Evolutionary conservation across 495 filamentous ascomycete genomes (phyloP).

Genomic region (Lophiostoma macrostomum): DNA sequence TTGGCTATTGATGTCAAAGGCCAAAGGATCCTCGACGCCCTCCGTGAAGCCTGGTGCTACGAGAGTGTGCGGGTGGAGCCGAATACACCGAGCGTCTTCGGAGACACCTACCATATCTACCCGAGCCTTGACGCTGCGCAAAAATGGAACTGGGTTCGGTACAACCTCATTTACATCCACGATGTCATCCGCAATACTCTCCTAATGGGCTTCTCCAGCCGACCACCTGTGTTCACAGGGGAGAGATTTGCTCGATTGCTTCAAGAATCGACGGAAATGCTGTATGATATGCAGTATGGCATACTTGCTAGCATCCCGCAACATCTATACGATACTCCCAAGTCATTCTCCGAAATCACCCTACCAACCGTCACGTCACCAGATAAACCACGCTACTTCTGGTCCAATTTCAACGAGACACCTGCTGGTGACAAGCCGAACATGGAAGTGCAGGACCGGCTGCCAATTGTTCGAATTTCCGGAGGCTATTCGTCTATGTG

Average conservation of each 20-base stretch:
- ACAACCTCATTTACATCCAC: constrained; percentile 22
- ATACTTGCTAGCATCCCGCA: constrained; percentile 27
- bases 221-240: constrained; percentile 4
- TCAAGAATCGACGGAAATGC: constrained; percentile 5
- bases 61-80: background rate
- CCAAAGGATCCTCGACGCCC: background rate
- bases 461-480: constrained; percentile 16
- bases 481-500: constrained; percentile 24
- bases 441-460: background rate
- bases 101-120: constrained; percentile 20
- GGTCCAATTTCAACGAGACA: constrained; percentile 12
- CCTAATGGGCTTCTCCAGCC: constrained; percentile 1
- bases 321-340: constrained; percentile 23
- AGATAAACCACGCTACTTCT: background rate
- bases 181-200: constrained; percentile 27
- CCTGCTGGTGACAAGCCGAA: background rate
- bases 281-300: constrained; percentile 18
- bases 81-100: constrained; percentile 11
- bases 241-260: background rate
- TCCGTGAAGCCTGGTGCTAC: constrained; percentile 5
- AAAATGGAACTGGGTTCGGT: constrained; percentile 27
- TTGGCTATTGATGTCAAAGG: constrained; percentile 11
- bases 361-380: background rate
- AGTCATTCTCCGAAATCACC: background rate
- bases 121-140: constrained; percentile 6